Percentiles rank a stretch among this genome's conserved stretches.
phyloP scores from a whole-genome alignment of 2,329 filamentous ascomycete species.

The Annulohypoxylon truncatum region DNA sequence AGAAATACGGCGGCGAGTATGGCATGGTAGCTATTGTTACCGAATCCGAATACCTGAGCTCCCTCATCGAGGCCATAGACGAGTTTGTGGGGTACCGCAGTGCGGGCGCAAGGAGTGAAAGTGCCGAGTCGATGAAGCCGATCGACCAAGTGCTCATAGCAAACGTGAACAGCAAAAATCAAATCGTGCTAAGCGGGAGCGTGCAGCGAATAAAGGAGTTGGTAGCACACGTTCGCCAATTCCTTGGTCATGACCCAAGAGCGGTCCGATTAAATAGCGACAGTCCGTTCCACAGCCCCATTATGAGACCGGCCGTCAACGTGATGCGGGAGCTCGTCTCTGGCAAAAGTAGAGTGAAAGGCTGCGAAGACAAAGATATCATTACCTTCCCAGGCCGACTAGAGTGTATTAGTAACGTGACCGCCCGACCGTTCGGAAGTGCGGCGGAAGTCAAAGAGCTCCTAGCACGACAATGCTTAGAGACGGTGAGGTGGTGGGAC shows the following conservation, averaged over 20 bases:
- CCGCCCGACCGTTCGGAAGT: conserved; percentile 79
- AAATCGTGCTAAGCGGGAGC: conserved; percentile 92
- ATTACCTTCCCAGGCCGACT: conserved; percentile 80
- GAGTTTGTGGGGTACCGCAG: conserved; percentile 80
- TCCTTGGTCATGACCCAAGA: conserved; percentile 89
- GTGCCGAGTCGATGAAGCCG: conserved; percentile 73
- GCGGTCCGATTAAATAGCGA: conserved; percentile 89
- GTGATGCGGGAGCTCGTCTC: conserved; percentile 78
- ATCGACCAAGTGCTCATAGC: conserved; percentile 91
- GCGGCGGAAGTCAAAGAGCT: conserved; percentile 81
- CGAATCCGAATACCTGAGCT: conserved; percentile 78
- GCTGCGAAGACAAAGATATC: conserved; percentile 69
- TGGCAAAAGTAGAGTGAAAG: conserved; percentile 64
- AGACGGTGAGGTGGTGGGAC: conserved; percentile 95
- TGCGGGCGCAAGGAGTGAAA: conserved; percentile 75
- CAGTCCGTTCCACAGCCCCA: conserved; percentile 88
- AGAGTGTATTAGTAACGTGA: conserved; percentile 88
- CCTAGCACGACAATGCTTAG: conserved; percentile 83
- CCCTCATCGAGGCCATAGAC: conserved; percentile 78
- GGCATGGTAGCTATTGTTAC: conserved; percentile 96
- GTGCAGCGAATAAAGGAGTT: conserved; percentile 84
- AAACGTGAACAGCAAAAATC: conserved; percentile 95
- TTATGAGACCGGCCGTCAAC: conserved; percentile 86
- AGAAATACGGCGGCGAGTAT: conserved; percentile 80
- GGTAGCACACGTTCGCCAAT: conserved; percentile 86